phyloP scores from a whole-genome alignment of 306 rosid genomes.

The Inga leiocalycina region DNA sequence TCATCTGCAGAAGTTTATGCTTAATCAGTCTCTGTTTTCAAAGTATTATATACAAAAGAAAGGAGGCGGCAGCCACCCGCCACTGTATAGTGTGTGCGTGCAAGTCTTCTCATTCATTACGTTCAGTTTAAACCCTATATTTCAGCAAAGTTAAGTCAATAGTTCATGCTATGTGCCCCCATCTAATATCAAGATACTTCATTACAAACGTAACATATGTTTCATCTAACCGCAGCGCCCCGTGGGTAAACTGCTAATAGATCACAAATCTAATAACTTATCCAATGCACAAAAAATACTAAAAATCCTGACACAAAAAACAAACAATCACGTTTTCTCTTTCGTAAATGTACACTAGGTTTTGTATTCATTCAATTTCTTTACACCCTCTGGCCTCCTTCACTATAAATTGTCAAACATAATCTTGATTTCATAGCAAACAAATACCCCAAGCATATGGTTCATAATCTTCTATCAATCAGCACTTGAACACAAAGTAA shows the following conservation, averaged over 20 bases:
- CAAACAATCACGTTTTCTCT: not conserved
- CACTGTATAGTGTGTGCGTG: not conserved
- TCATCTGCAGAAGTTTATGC: not conserved
- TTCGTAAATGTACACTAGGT: not conserved
- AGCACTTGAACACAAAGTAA: not conserved
- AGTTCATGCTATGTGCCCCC: not conserved
- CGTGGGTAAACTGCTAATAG: not conserved
- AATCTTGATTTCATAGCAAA: not conserved
- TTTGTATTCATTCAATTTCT: not conserved
- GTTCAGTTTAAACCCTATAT: not conserved
- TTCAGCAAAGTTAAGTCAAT: not conserved
- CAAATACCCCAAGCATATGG: not conserved
- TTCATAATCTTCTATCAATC: not conserved
- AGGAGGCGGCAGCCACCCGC: not conserved
- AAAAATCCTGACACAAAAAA: not conserved
- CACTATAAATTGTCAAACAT: not conserved
- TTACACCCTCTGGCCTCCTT: not conserved
- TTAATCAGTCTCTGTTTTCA: not conserved
- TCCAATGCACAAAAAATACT: not conserved
- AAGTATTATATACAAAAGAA: not conserved
- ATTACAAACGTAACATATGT: not conserved
- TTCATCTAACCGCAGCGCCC: not conserved
- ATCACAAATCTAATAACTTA: not conserved
- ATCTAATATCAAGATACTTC: not conserved
- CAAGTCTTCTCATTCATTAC: not conserved